Evolutionary conservation across 2,329 filamentous ascomycete genomes (phyloP).

Genomic region (Cytospora mali): DNA sequence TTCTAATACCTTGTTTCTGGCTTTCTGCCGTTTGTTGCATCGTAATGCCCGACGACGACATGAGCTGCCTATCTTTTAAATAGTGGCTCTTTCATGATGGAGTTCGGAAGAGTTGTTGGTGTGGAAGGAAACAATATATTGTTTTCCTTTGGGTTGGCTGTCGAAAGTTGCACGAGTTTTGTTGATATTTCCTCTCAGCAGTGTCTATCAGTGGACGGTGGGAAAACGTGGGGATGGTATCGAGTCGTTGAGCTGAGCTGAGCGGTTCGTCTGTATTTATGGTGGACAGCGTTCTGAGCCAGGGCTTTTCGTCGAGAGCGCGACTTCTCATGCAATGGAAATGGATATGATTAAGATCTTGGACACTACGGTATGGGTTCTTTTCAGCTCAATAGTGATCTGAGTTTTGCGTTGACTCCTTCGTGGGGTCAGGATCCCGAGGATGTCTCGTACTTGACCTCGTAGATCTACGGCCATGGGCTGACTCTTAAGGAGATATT

Average conservation of each 20-base stretch:
- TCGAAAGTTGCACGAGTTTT: background rate
- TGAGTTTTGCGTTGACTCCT: background rate
- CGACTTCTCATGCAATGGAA: background rate
- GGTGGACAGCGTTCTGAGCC: background rate
- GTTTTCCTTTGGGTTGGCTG: background rate
- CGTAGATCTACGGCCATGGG: too few relatives aligned
- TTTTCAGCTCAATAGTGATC: background rate
- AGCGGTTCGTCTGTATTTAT: background rate
- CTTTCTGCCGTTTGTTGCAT: background rate
- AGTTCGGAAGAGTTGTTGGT: background rate
- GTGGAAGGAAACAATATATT: background rate
- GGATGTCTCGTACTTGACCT: too few relatives aligned
- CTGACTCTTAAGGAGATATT: too few relatives aligned
- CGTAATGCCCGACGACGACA: background rate
- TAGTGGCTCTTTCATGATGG: background rate
- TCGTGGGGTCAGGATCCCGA: too few relatives aligned
- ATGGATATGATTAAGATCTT: background rate
- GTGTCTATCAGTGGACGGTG: background rate
- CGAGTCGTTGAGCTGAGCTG: background rate
- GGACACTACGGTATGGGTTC: background rate
- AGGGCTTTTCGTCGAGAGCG: background rate
- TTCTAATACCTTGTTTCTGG: background rate
- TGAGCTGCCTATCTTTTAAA: background rate
- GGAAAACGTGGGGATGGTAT: background rate
- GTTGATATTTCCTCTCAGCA: background rate